These are phyloP conservation scores for Globisporangium recalcitrans DNA, from an alignment of 352 stramenopile species.

Conservation along the genomic window DNA sequence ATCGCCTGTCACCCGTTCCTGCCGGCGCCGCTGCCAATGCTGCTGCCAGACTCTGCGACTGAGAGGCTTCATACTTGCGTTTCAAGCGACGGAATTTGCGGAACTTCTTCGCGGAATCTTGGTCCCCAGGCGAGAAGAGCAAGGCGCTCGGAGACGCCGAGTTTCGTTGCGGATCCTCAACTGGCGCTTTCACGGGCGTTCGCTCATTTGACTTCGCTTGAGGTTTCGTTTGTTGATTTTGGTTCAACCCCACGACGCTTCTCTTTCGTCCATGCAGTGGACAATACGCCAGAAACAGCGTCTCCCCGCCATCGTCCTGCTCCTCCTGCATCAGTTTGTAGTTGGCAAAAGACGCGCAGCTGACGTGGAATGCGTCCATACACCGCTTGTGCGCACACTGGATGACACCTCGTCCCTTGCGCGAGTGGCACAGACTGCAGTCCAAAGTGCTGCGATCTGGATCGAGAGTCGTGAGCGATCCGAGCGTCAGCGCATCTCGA, in stretches of 20 bases:
- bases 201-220: neutral
- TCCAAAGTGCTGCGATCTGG: constrained; percentile 53
- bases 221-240: neutral
- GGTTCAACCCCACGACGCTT: constrained; percentile 14
- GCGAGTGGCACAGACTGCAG: constrained; percentile 70
- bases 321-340: constrained; percentile 61
- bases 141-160: constrained; percentile 45
- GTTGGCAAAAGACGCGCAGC: constrained; percentile 52
- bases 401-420: constrained; percentile 51
- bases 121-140: constrained; percentile 37
- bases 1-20: constrained; percentile 16
- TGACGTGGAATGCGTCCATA: constrained; percentile 75
- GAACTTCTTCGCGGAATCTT: constrained; percentile 47
- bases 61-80: constrained; percentile 58
- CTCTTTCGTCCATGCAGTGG: constrained; percentile 43
- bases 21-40: neutral
- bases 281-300: constrained; percentile 70
- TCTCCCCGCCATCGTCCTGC: constrained; percentile 29
- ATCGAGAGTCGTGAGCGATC: constrained; percentile 43
- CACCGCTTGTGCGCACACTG: constrained; percentile 76
- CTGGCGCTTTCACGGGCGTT: constrained; percentile 2
- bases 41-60: constrained; percentile 14
- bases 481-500: constrained; percentile 33
- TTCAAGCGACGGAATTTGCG: constrained; percentile 67
- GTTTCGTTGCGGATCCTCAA: constrained; percentile 7